A percentile compares a stretch with the other conserved stretches of the same genome.
phyloP scores from a whole-genome alignment of 2,329 filamentous ascomycete species.

The Berkeleyomyces rouxiae region DNA sequence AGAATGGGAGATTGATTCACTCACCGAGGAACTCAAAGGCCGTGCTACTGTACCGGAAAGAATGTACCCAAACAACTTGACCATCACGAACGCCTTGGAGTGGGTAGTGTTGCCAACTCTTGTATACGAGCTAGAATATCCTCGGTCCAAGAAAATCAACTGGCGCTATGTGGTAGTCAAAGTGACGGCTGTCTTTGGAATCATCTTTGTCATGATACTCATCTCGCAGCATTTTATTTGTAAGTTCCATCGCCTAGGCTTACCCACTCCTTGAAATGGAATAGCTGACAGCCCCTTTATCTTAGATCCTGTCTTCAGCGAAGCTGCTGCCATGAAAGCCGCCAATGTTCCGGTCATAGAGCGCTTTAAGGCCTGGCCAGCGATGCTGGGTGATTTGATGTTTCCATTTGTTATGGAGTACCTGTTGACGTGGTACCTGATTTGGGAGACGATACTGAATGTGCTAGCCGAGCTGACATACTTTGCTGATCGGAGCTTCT shows the following conservation, averaged over 20 bases:
- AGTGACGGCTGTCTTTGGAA: constrained; percentile 48
- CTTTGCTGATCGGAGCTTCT: constrained; percentile 64
- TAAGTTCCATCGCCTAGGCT: constrained; percentile 15
- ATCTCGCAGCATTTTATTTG: constrained; percentile 60
- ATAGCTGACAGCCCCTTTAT: too few species aligned
- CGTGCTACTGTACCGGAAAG: constrained; percentile 34
- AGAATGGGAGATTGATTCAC: constrained; percentile 46
- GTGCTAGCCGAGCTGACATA: constrained; percentile 58
- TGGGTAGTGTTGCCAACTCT: constrained; percentile 61
- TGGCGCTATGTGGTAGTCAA: constrained; percentile 66
- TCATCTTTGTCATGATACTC: constrained; percentile 65
- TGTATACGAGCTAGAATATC: constrained; percentile 67
- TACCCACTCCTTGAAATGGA: too few species aligned
- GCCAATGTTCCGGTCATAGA: constrained; percentile 40
- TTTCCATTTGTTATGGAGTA: constrained; percentile 71
- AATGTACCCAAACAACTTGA: constrained; percentile 55
- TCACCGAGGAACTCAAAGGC: constrained; percentile 48
- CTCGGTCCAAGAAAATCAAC: constrained; percentile 48
- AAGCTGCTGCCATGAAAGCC: constrained; percentile 51
- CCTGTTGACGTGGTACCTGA: constrained; percentile 62
- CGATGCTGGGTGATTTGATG: constrained; percentile 56
- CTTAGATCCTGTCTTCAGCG: constrained; percentile 49
- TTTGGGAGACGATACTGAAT: constrained; percentile 63
- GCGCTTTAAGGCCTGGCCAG: constrained; percentile 53
- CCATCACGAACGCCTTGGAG: constrained; percentile 46